Percentiles rank a stretch among this genome's conserved stretches.
Evolutionary conservation across 2,329 filamentous ascomycete species (phyloP).

Genomic region (Fusarium staphyleae): DNA sequence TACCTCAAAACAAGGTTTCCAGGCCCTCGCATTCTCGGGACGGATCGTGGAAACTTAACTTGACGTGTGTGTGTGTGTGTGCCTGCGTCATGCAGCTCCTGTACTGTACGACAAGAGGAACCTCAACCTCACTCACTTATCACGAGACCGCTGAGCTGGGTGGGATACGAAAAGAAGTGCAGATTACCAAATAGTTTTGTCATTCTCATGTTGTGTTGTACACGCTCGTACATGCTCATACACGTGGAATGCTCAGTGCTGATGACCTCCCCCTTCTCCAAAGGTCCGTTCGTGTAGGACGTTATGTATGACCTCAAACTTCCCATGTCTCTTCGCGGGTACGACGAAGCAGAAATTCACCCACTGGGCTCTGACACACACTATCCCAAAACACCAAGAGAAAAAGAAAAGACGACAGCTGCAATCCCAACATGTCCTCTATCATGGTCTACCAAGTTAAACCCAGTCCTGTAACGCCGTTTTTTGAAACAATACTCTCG

Average conservation of each 20-base stretch:
- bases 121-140: too few relatives aligned
- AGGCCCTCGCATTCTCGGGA: conserved; percentile 1
- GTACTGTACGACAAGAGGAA: too few relatives aligned
- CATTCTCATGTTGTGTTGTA: conserved; percentile 5
- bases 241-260: background rate
- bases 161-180: too few relatives aligned
- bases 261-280: too few relatives aligned
- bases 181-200: background rate
- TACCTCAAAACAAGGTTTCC: background rate
- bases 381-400: background rate
- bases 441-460: conserved; percentile 23
- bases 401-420: background rate
- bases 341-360: background rate
- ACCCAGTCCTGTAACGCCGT: conserved; percentile 24
- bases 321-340: background rate
- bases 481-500: conserved; percentile 8
- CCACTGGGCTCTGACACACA: background rate
- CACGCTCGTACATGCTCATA: background rate
- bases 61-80: background rate
- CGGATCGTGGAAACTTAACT: conserved; percentile 1
- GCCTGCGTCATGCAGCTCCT: background rate
- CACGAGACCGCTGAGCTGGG: background rate
- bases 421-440: conserved; percentile 25
- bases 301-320: background rate
- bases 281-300: too few relatives aligned